Conservation (phyloP, 805 yeast species). For the Saturnispora diversa region DNA sequence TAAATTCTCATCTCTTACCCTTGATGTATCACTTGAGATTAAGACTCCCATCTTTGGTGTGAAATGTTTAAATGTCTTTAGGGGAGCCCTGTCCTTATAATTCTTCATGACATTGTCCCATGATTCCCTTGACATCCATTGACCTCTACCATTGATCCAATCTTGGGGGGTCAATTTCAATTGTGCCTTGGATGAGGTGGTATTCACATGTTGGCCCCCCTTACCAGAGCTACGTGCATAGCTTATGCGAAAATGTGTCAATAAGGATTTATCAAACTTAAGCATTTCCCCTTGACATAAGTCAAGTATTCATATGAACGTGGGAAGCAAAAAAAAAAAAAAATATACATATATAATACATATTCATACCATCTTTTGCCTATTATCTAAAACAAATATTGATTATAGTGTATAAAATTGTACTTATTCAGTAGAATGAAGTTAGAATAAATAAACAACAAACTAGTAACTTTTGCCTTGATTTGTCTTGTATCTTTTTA, state of each 20-base stretch:
- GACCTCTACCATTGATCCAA: conserved; percentile 34
- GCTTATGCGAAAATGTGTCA: conserved; percentile 28
- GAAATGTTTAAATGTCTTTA: conserved; percentile 24
- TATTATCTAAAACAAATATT: no score
- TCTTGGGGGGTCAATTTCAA: conserved; percentile 27
- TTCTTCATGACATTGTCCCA: conserved; percentile 29
- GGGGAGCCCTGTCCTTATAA: conserved; percentile 15
- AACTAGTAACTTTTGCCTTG: no score
- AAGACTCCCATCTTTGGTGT: conserved; percentile 24
- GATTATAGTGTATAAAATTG: no score
- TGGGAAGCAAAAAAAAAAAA: no score
- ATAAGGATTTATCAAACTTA: conserved; percentile 1
- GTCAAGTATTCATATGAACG: no score
- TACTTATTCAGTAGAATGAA: no score
- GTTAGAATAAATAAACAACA: no score
- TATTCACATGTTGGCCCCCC: conserved; percentile 57
- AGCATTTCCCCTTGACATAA: neutral
- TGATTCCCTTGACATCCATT: conserved; percentile 36
- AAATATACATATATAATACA: no score
- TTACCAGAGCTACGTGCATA: conserved; percentile 49
- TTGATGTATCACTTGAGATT: conserved; percentile 22
- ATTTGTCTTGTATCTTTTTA: no score
- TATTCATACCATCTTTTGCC: no score
- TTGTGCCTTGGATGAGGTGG: conserved; percentile 42
- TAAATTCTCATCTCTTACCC: conserved; percentile 40